Conservation (phyloP, 2,329 filamentous ascomycete genomes). For the Colletotrichum ledebouriae region DNA sequence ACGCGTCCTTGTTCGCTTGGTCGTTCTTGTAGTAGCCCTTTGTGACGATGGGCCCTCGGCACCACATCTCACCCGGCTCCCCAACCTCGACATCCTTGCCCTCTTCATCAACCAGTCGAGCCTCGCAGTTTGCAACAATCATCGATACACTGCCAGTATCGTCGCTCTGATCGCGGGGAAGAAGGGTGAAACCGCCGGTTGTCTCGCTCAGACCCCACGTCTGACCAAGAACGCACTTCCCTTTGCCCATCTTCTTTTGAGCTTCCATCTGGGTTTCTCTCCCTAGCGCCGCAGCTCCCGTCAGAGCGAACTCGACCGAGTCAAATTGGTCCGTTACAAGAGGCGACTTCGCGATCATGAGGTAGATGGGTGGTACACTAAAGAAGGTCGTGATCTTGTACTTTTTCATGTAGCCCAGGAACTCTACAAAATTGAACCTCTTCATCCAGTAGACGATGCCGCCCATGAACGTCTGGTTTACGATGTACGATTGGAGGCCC, state of each 20-base stretch:
- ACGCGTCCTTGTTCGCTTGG: constrained; percentile 72
- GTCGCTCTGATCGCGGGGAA: constrained; percentile 56
- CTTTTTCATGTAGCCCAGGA: constrained; percentile 65
- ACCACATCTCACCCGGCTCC: constrained; percentile 71
- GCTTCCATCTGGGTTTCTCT: constrained; percentile 66
- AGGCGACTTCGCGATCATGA: constrained; percentile 69
- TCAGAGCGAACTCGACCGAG: constrained; percentile 59
- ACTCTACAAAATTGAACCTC: constrained; percentile 68
- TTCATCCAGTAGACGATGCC: constrained; percentile 73
- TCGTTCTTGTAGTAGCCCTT: constrained; percentile 80
- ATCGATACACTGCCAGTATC: constrained; percentile 61
- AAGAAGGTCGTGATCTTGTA: constrained; percentile 68
- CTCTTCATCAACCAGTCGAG: constrained; percentile 56
- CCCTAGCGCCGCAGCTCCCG: constrained; percentile 70
- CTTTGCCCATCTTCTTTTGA: constrained; percentile 60
- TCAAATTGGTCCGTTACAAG: constrained; percentile 69
- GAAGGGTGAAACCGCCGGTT: constrained; percentile 60
- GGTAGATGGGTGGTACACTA: constrained; percentile 72
- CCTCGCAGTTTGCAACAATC: constrained; percentile 54
- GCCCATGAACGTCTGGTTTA: constrained; percentile 57
- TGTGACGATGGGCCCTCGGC: constrained; percentile 79
- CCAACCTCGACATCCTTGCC: constrained; percentile 56
- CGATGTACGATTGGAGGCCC: constrained; percentile 59
- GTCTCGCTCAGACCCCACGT: constrained; percentile 73
- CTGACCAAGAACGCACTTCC: constrained; percentile 60